These are phyloP conservation scores for Sporothrix euskadiensis DNA, from an alignment of 2,329 filamentous ascomycete species.

Conservation along the genomic window DNA sequence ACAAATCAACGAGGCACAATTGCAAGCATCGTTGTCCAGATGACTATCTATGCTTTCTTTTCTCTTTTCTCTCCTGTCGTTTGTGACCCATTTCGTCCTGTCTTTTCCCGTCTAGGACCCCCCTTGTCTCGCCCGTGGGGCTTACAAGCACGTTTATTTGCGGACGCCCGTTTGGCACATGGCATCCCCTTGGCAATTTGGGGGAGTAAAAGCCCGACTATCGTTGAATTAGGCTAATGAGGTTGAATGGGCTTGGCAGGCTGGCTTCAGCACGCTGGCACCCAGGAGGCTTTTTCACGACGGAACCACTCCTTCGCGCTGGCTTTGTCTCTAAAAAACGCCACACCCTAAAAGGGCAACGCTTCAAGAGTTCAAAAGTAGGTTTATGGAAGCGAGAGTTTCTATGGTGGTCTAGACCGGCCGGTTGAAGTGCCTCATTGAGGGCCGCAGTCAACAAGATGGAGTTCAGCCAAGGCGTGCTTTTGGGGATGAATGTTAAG, in stretches of 20 bases:
- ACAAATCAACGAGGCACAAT: not conserved
- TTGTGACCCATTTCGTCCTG: not conserved
- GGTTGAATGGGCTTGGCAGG: not conserved
- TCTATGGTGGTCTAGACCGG: not conserved
- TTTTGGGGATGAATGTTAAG: not conserved
- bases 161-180: slow-evolving; percentile 8
- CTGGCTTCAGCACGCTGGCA: not conserved
- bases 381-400: not conserved
- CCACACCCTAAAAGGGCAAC: slow-evolving; percentile 3
- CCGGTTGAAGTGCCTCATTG: not conserved
- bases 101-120: not conserved
- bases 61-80: not conserved
- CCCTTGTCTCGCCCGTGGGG: slow-evolving; percentile 19
- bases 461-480: not conserved
- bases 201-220: not conserved
- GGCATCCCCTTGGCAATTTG: not conserved
- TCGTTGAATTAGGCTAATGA: not conserved
- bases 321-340: not conserved
- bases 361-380: not conserved
- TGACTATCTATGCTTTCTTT: not conserved
- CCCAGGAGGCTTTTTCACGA: not conserved
- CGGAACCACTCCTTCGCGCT: slow-evolving; percentile 3
- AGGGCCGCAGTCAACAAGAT: not conserved
- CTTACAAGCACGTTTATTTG: slow-evolving; percentile 23
- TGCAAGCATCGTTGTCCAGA: slow-evolving; percentile 7